phyloP scores from a whole-genome alignment of 371 early-diverging fungal species.

The Entomophthora muscae region DNA sequence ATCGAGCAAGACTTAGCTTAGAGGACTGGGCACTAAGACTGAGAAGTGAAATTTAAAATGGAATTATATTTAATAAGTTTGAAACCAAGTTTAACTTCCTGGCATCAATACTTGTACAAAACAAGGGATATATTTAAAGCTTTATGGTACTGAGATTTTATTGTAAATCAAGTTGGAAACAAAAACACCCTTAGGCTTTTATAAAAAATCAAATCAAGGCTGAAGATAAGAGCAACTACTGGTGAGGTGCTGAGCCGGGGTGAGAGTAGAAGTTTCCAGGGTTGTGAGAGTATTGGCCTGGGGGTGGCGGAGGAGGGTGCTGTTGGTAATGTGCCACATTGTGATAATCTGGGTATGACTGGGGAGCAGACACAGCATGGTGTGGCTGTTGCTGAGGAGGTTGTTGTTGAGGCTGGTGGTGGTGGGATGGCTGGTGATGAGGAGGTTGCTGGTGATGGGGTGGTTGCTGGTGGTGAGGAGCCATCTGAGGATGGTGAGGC shows the following conservation, averaged over 20 bases:
- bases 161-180: no score
- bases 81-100: no score
- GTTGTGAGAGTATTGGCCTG: neutral
- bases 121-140: no score
- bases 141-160: no score
- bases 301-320: neutral
- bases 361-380: neutral
- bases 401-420: neutral
- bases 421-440: neutral
- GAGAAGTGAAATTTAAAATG: no score
- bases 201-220: no score
- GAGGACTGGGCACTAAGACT: no score
- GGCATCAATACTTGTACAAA: no score
- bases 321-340: neutral
- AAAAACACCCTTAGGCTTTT: no score
- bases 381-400: neutral
- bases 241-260: neutral
- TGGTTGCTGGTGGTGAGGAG: neutral
- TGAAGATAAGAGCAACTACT: neutral
- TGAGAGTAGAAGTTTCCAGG: neutral
- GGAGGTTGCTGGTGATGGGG: neutral
- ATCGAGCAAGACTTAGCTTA: no score
- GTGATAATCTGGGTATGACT: neutral
- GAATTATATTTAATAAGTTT: no score
- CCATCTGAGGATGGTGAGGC: neutral